A percentile compares a stretch with the other conserved stretches of the same genome.
Conservation (phyloP, 176 grass and related monocot genomes). For the Hyparrhenia diplandra region DNA sequence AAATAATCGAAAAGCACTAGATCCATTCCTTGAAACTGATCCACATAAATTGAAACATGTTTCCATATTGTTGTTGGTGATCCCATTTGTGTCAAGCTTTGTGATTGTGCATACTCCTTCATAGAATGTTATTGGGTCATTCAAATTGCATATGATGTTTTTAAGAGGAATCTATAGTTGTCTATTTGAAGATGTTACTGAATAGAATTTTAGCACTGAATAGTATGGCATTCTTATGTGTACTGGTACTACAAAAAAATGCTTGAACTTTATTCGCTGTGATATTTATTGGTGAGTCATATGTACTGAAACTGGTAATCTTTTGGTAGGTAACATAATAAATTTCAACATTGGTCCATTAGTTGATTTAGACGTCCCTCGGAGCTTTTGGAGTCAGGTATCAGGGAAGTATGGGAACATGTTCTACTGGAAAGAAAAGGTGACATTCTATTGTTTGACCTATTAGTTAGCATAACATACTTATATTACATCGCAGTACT, state of each 20-base stretch:
- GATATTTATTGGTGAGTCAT: not conserved
- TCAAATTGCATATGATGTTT: not conserved
- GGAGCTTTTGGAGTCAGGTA: slow-evolving; percentile 85
- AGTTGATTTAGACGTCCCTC: slow-evolving; percentile 85
- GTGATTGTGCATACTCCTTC: not conserved
- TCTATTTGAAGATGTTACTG: not conserved
- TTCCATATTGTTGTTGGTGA: not conserved
- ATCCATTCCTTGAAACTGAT: not conserved
- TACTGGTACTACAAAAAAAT: not conserved
- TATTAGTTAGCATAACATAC: not conserved
- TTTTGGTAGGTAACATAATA: slow-evolving; percentile 79
- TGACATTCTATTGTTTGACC: slow-evolving; percentile 6
- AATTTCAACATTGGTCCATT: slow-evolving; percentile 86
- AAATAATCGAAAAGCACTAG: not conserved
- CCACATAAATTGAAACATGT: not conserved
- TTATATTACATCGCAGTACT: not conserved
- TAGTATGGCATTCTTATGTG: not conserved
- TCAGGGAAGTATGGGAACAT: slow-evolving; percentile 91
- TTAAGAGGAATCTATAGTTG: not conserved
- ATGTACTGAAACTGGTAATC: not conserved
- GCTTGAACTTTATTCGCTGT: not conserved
- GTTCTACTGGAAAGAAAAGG: slow-evolving; percentile 99
- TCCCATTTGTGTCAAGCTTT: not conserved
- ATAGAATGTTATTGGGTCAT: not conserved
- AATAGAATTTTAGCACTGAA: not conserved